Base-by-base conservation (phyloP, 306 rosid species). In the Dryas alaskensis region DNA sequence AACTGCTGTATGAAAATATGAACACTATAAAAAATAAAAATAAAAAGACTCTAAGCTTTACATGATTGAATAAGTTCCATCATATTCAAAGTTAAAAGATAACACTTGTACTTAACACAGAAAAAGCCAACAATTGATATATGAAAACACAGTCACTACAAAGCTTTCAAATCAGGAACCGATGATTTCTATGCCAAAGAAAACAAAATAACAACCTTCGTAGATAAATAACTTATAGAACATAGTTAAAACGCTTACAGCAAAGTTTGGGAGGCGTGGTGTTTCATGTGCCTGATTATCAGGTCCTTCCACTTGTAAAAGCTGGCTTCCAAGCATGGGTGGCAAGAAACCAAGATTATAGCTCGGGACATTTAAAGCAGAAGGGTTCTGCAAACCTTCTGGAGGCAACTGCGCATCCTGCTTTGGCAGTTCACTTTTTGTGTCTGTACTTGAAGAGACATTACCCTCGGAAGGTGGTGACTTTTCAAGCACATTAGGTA, bases 361-460 rank as follows among this genome's bases (percentile, higher is more conserved):
- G 76, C 62, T 54, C 1, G 75, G 82, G 44, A 60, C 70, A 57
- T 65, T 79, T 71, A 79, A 76, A 81, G 69, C 78, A 50, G 80
- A 49, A 16, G 76, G 82, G 72, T 76, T 76, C 40, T 70, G 87
- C 43, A 77, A 75, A 55, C 80, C 85, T 59, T 87, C 88, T 5
- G 81, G 81, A 59, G 74, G 80, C 58, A 80, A 73, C 62, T 83
- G 77, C 39, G 57, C 68, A 52, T 84, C 88, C 82, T 78, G 85
- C 75, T 83, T 85, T 55, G 77, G 77, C 60, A 81, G 83, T 39
- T 85, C 92, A 82, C 60, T 67, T 80, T 84, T 86, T 59, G 86
- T 66, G 73, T 76, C 83, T 37, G 76, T 22, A 65, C 54, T 19
- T 57, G 74, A 54, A 63, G 80, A 51, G 47, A 82, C 69, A 53